Evolutionary conservation across 1,284 basidiomycete species (phyloP), one percentile per base, ranked within the genome.

Genomic region (Pseudozyma sp.): DNA sequence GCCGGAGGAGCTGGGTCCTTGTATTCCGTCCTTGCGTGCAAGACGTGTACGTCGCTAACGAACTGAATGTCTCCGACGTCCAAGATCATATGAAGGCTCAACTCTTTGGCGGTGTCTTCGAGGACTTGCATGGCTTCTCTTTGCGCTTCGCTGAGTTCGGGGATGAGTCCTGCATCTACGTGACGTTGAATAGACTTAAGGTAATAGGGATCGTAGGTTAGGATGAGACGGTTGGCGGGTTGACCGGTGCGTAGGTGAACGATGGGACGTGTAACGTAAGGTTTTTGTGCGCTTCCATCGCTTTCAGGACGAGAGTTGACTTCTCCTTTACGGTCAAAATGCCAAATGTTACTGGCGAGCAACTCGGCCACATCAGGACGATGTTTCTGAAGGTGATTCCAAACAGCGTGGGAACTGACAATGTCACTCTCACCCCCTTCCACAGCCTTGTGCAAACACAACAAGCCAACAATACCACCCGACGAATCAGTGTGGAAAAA

Each of bases 341-440:
- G 70, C 80, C 80, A 82, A 43, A 70, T 81, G 59, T 77, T 77
- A 55, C 43, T 44, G 1, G 78, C 70, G 11, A 87, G 81, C n/a
- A 83, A 59, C 61, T 86, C 63, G 38, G 86, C 86, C 1, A 86
- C 84, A 54, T 87, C 86, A 0, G 87, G 87, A 14, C 86, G 81
- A 47, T 86, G 79, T 3, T 60, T 66, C 74, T 87, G 86, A 1
- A 87, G 74, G 8, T 83, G 82, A 77, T 87, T 87, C 85, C 85
- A 87, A 11, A 87, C 65, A 21, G 83, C 68, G 64, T 87, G 87
- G 1, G 85, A 79, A 0, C 85, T 86, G 25, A 85, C 86, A 43
- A 87, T 86, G 70, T 87, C 86, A 25, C 75, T 80, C 63, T 87
- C 87, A 48, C 87, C 87, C 1, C 87, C 87, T 66, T 87, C 84